Conservation (phyloP, 495 filamentous ascomycete genomes). For the Geoglossum glabrum region DNA sequence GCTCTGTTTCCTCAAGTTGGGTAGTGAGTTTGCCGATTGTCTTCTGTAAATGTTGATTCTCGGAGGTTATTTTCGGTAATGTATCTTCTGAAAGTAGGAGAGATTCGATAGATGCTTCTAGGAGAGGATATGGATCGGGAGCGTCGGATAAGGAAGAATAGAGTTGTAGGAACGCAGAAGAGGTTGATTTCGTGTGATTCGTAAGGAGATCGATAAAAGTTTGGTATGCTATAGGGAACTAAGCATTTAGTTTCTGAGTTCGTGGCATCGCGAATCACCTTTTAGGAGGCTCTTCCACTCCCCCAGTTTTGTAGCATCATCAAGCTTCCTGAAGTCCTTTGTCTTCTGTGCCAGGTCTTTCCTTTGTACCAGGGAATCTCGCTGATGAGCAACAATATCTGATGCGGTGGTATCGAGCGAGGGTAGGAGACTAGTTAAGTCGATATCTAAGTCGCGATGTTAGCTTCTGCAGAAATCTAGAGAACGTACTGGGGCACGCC, state of each 20-base stretch:
- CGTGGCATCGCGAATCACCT: slow-evolving; percentile 25
- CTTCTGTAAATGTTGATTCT: slow-evolving; percentile 70
- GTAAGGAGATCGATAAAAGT: slow-evolving; percentile 90
- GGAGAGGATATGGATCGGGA: slow-evolving; percentile 85
- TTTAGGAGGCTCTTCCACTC: slow-evolving; percentile 85
- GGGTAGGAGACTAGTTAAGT: slow-evolving; percentile 66
- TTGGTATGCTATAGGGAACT: slow-evolving; percentile 55
- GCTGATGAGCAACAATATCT: slow-evolving; percentile 79
- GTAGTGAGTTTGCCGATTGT: slow-evolving; percentile 62
- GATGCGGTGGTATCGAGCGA: slow-evolving; percentile 79
- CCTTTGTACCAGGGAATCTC: slow-evolving; percentile 77
- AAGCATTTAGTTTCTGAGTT: background rate
- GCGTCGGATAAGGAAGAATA: slow-evolving; percentile 91
- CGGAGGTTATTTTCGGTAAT: slow-evolving; percentile 62
- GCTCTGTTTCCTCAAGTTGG: slow-evolving; percentile 79
- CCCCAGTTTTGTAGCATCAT: slow-evolving; percentile 67
- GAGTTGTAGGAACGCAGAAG: slow-evolving; percentile 73
- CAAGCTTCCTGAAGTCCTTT: slow-evolving; percentile 90
- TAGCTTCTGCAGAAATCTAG: background rate
- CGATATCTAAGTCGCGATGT: slow-evolving; percentile 41
- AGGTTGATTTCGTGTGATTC: slow-evolving; percentile 80
- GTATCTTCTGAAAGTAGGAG: slow-evolving; percentile 80
- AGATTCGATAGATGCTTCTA: slow-evolving; percentile 90
- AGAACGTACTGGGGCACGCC: slow-evolving; percentile 4
- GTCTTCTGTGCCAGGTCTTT: slow-evolving; percentile 98